Conservation (phyloP, 306 rosid species). For the Prunus persica region DNA sequence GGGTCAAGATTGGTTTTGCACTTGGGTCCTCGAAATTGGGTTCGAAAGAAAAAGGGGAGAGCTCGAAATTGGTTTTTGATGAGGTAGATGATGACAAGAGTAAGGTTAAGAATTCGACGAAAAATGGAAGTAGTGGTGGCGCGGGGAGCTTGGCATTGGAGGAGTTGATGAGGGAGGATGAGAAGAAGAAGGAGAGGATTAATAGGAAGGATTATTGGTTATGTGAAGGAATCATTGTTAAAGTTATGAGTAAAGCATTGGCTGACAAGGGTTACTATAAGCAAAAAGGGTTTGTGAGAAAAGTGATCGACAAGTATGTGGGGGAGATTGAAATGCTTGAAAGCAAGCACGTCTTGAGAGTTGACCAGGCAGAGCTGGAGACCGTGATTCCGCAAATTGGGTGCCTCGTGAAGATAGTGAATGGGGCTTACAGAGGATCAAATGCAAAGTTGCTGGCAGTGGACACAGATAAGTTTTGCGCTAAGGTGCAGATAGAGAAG, state of each 20-base stretch:
- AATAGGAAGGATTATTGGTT: constrained; percentile 91
- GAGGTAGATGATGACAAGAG: constrained; percentile 54
- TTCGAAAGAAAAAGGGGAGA: constrained; percentile 45
- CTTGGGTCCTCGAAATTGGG: constrained; percentile 50
- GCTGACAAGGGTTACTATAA: constrained; percentile 86
- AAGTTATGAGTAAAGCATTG: constrained; percentile 86
- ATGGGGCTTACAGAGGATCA: constrained; percentile 87
- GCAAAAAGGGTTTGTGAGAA: constrained; percentile 74
- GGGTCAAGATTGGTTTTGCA: constrained; percentile 69
- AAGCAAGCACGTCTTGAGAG: constrained; percentile 79
- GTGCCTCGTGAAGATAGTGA: constrained; percentile 75
- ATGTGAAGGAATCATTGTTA: constrained; percentile 69
- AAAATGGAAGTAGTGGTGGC: constrained; percentile 28
- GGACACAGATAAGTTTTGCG: constrained; percentile 63
- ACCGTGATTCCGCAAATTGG: constrained; percentile 92
- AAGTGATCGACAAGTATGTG: constrained; percentile 77
- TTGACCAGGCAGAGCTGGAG: constrained; percentile 85
- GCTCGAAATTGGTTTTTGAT: constrained; percentile 47
- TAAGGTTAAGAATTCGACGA: constrained; percentile 19
- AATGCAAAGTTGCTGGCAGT: constrained; percentile 65
- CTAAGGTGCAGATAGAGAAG: constrained; percentile 89
- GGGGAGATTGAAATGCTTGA: constrained; percentile 90
- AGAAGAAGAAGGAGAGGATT: constrained; percentile 75
- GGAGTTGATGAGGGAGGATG: constrained; percentile 82
- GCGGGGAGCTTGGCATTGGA: constrained; percentile 50